Evolutionary conservation across 2,329 filamentous ascomycete genomes (phyloP).

Genomic region (Didymella glomerata): DNA sequence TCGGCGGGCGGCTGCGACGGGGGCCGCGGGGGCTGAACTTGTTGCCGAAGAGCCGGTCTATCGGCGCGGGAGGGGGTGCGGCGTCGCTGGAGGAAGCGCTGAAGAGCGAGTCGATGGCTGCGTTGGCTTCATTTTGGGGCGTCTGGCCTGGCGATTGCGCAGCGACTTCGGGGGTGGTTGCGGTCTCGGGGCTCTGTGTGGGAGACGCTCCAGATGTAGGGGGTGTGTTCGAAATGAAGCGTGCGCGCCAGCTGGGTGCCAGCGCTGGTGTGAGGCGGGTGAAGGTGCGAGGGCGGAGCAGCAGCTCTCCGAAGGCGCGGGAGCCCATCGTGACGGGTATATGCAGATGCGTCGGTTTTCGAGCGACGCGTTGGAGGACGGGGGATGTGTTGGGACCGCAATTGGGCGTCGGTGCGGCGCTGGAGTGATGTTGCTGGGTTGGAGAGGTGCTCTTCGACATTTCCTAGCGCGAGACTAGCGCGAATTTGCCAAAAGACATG

Average conservation of each 20-base stretch:
- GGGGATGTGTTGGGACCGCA: conserved; percentile 1
- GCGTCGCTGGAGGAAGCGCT: not conserved
- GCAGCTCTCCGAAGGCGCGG: conserved; percentile 42
- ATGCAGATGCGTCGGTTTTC: not conserved
- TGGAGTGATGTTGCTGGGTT: not conserved
- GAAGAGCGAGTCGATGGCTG: conserved; percentile 40
- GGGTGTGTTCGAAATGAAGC: conserved; percentile 22
- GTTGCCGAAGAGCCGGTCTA: conserved; percentile 30
- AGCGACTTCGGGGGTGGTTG: conserved; percentile 8
- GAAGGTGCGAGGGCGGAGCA: conserved; percentile 43
- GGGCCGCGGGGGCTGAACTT: conserved; percentile 23
- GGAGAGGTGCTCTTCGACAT: conserved; percentile 27
- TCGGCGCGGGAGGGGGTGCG: not conserved
- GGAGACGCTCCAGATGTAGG: conserved; percentile 24
- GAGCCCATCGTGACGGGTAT: conserved; percentile 36
- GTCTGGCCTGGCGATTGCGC: conserved; percentile 9
- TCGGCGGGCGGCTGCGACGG: conserved; percentile 7
- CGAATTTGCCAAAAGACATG: conserved; percentile 22
- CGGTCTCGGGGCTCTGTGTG: conserved; percentile 4
- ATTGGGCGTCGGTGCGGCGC: conserved; percentile 9
- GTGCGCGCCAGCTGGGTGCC: conserved; percentile 28
- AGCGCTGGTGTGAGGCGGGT: conserved; percentile 21
- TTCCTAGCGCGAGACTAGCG: conserved; percentile 30
- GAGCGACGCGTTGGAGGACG: not conserved
- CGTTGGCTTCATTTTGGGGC: conserved; percentile 22